Conservation (phyloP, 2,329 filamentous ascomycete species). For the Fusarium nurragi region DNA sequence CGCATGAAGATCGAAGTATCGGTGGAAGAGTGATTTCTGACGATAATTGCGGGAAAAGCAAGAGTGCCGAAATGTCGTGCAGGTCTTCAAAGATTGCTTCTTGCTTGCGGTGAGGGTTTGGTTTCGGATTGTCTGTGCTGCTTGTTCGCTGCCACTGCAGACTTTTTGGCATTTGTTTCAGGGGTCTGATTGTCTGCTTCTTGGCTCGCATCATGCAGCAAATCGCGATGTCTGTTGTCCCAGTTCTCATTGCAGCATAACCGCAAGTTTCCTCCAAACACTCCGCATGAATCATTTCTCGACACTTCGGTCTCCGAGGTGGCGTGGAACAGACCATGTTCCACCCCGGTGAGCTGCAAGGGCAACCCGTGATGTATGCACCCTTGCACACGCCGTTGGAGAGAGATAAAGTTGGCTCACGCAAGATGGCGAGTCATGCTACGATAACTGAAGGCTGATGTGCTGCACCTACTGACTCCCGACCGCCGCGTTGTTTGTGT, state of each 20-base stretch:
- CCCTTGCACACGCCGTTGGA: background rate
- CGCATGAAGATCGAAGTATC: background rate
- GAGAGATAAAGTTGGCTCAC: background rate
- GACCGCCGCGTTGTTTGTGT: slow-evolving; percentile 7
- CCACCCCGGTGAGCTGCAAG: slow-evolving; percentile 23
- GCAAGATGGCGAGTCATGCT: background rate
- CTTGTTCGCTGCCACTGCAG: background rate
- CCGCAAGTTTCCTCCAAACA: background rate
- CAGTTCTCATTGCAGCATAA: background rate
- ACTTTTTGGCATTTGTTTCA: background rate
- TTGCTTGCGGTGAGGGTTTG: background rate
- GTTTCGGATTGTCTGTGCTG: background rate
- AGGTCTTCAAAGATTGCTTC: background rate
- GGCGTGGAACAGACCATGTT: slow-evolving; percentile 12
- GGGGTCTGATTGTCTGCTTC: background rate
- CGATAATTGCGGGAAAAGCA: slow-evolving; percentile 21
- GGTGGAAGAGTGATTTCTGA: slow-evolving; percentile 3
- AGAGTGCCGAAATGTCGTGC: slow-evolving; percentile 1
- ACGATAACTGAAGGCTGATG: background rate
- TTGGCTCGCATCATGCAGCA: background rate
- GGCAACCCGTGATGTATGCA: slow-evolving; percentile 5
- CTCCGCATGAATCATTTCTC: background rate
- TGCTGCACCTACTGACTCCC: background rate
- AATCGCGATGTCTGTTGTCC: background rate
- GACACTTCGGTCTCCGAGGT: background rate